Evolutionary conservation across 2,329 filamentous ascomycete species (phyloP), one percentile per base, ranked within the genome.

Genomic region (Coniella vitis): DNA sequence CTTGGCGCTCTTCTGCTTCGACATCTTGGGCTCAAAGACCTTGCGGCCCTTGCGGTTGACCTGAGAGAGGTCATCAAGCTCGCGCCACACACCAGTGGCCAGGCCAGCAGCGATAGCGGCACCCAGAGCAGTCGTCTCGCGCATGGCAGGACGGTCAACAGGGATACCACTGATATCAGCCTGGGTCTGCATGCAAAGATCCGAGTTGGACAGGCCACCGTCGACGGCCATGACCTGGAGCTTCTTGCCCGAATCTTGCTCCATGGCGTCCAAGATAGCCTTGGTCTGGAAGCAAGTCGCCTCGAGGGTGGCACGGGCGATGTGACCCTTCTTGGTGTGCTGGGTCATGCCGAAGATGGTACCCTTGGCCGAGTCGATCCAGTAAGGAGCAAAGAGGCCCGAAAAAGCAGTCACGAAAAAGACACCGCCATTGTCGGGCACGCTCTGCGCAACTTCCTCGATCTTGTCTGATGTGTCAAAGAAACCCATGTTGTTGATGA

Each of bases 281-380:
- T 90, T 90, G 20, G 88, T 95, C 68, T 95, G 90, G 73, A 87
- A 94, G 70, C 90, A 95, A 34, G 87, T 90, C 4, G 90, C 89
- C 68, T 95, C 90, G 46, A 95, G 79, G 0, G 90, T 95, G 32
- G 90, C 90, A 53, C 90, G 84, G 38, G 88, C 89, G 58, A 95
- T 88, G 64, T 95, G 90, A 14, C 87, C 87, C 58, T 83, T 83
- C 61, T 89, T 78, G 0, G 90, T 95, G 69, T 90, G 85, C 58
- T 90, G 85, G 0, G 88, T 93, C 55, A 94, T 84, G 41, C 88
- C 88, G 59, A 91, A 90, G 48, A 93, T 81, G 4, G 90, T 95
- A 51, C 90, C 90, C 64, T 90, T 86, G 17, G 89, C 89, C 67
- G 94, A 87, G 62, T 95, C 89, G 54, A 95, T 91, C 90, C 90